Evolutionary conservation across 1,139 yeast genomes (phyloP).

Genomic region (Debaryomyces nepalensis): DNA sequence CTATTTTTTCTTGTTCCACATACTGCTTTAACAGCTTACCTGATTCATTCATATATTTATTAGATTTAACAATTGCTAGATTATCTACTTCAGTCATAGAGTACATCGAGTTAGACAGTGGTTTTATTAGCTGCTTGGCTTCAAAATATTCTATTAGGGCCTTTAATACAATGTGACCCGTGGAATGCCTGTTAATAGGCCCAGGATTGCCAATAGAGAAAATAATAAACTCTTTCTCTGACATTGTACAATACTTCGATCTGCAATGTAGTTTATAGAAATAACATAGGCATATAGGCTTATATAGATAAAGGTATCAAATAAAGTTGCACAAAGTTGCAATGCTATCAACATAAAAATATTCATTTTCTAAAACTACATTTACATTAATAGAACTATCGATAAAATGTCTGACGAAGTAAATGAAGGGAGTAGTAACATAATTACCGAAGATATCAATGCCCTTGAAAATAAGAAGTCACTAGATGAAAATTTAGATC

Average conservation of each 20-base stretch:
- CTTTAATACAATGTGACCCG: constrained; percentile 43
- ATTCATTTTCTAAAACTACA: neutral
- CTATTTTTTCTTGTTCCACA: constrained; percentile 25
- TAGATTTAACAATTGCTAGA: constrained; percentile 40
- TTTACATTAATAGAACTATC: neutral
- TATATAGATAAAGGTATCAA: too few species aligned
- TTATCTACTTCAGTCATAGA: constrained; percentile 28
- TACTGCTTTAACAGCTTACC: constrained; percentile 34
- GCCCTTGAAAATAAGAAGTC: too few species aligned
- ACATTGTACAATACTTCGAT: too few species aligned
- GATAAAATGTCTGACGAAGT: constrained; percentile 1
- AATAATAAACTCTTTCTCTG: constrained; percentile 24
- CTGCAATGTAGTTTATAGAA: too few species aligned
- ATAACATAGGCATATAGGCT: too few species aligned
- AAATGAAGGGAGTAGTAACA: too few species aligned
- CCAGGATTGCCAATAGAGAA: constrained; percentile 53
- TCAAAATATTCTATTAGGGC: constrained; percentile 31
- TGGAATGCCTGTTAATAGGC: constrained; percentile 42
- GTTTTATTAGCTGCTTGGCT: constrained; percentile 28
- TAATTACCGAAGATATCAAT: too few species aligned
- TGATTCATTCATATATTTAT: constrained; percentile 48
- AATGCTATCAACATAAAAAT: constrained; percentile 2
- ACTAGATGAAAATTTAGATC: neutral
- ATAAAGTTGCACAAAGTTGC: constrained; percentile 5
- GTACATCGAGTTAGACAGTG: constrained; percentile 26